Evolutionary conservation across 2,329 filamentous ascomycete genomes (phyloP).

Genomic region (Trichophyton mentagrophytes): DNA sequence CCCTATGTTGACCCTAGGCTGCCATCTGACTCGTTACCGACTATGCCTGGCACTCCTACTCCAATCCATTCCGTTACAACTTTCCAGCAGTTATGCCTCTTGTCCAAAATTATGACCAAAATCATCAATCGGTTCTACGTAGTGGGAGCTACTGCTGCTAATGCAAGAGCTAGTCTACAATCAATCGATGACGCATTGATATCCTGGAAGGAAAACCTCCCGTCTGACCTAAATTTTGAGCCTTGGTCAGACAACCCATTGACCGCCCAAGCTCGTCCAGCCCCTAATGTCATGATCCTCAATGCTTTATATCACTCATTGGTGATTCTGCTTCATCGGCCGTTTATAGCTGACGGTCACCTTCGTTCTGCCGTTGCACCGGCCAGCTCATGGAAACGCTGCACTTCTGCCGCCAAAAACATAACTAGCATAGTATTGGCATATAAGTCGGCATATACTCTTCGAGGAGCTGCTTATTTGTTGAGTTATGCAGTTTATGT

Average conservation of each 20-base stretch:
- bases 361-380: slow-evolving; percentile 17
- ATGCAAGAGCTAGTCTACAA: slow-evolving; percentile 18
- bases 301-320: slow-evolving; percentile 31
- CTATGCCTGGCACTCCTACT: slow-evolving; percentile 8
- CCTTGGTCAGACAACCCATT: slow-evolving; percentile 17
- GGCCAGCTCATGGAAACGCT: slow-evolving; percentile 21
- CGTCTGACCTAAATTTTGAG: slow-evolving; percentile 18
- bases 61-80: slow-evolving; percentile 25
- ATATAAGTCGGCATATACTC: slow-evolving; percentile 30
- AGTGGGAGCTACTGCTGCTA: slow-evolving; percentile 19
- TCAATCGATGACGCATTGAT: slow-evolving; percentile 18
- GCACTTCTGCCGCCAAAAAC: slow-evolving; percentile 24
- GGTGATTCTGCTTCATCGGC: slow-evolving; percentile 35
- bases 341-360: slow-evolving; percentile 29
- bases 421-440: slow-evolving; percentile 25
- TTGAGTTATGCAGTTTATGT: slow-evolving; percentile 34
- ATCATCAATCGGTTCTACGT: slow-evolving; percentile 28
- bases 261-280: slow-evolving; percentile 9
- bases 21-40: slow-evolving; percentile 5
- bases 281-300: slow-evolving; percentile 24
- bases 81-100: slow-evolving; percentile 25
- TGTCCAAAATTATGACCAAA: slow-evolving; percentile 27
- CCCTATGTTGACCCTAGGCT: slow-evolving; percentile 15
- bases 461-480: slow-evolving; percentile 31
- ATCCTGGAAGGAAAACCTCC: slow-evolving; percentile 20